Evolutionary conservation across 2,329 filamentous ascomycete genomes (phyloP).

Genomic region (Colletotrichum euphorbiae): DNA sequence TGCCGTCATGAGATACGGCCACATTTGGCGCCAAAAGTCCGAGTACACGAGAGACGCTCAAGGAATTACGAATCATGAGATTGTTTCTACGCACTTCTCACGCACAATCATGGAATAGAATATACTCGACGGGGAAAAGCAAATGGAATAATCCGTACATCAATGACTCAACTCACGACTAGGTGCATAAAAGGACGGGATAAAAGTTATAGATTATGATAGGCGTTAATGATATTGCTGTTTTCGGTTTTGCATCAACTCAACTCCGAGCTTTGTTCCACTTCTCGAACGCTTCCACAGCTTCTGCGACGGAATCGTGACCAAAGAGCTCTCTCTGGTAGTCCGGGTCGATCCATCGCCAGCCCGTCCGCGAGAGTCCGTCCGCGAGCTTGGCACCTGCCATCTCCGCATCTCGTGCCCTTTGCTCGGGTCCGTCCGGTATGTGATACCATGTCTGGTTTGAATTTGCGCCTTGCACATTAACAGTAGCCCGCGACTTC

Average conservation of each 20-base stretch:
- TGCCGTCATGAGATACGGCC: slow-evolving; percentile 62
- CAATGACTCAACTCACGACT: slow-evolving; percentile 1
- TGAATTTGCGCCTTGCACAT: slow-evolving; percentile 10
- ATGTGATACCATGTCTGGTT: slow-evolving; percentile 33
- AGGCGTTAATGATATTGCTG: neutral
- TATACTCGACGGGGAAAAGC: neutral
- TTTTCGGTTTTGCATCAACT: neutral
- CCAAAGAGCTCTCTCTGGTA: neutral
- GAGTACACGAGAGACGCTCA: slow-evolving; percentile 58
- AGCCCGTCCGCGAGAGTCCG: slow-evolving; percentile 5
- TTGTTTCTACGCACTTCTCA: neutral
- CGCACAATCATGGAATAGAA: slow-evolving; percentile 1
- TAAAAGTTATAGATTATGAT: neutral
- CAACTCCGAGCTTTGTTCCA: neutral
- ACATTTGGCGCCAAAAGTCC: slow-evolving; percentile 62
- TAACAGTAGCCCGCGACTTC: slow-evolving; percentile 9
- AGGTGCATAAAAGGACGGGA: neutral
- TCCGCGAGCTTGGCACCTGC: neutral
- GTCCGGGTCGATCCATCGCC: slow-evolving; percentile 15
- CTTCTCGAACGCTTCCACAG: neutral
- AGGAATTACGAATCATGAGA: neutral
- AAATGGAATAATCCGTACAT: neutral
- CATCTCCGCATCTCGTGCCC: slow-evolving; percentile 29
- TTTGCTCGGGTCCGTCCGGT: slow-evolving; percentile 26
- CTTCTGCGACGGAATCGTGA: slow-evolving; percentile 17